Conservation (phyloP, 2,329 filamentous ascomycete genomes). For the Emergomyces pasteurianus region DNA sequence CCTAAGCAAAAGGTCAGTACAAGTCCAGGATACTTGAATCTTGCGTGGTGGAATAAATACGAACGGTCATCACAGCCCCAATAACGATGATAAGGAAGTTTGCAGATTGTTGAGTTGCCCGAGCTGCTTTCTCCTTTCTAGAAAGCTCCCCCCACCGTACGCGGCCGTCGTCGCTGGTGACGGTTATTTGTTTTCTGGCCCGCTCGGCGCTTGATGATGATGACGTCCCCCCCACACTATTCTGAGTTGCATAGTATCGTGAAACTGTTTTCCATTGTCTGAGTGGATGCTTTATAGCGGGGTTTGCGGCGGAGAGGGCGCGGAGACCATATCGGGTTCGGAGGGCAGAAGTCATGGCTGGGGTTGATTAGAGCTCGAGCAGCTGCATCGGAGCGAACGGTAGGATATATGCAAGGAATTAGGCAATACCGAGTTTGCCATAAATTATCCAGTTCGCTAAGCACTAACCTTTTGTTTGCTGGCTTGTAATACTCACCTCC, state of each 20-base stretch:
- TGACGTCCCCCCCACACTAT: slow-evolving; percentile 27
- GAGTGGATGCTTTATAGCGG: slow-evolving; percentile 11
- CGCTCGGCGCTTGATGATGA: slow-evolving; percentile 26
- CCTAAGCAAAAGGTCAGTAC: slow-evolving; percentile 40
- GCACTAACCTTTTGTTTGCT: not conserved
- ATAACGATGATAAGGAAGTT: slow-evolving; percentile 69
- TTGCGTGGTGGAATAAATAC: slow-evolving; percentile 12
- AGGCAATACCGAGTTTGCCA: not conserved
- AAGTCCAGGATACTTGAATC: slow-evolving; percentile 5
- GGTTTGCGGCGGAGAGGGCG: slow-evolving; percentile 23
- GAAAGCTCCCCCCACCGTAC: slow-evolving; percentile 73
- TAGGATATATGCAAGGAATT: not conserved
- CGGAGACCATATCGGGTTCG: slow-evolving; percentile 7
- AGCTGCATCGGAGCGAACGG: not conserved
- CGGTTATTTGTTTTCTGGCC: slow-evolving; percentile 59
- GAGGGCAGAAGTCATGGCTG: not conserved
- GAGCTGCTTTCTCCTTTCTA: slow-evolving; percentile 62
- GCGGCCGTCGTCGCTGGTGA: slow-evolving; percentile 74
- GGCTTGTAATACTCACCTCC: not conserved
- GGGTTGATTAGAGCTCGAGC: not conserved
- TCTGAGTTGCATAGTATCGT: slow-evolving; percentile 50
- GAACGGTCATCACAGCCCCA: slow-evolving; percentile 64
- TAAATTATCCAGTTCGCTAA: not conserved
- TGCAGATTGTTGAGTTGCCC: slow-evolving; percentile 81
- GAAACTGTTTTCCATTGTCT: slow-evolving; percentile 16